A percentile compares a stretch with the other conserved stretches of the same genome.
These are phyloP conservation scores for Diutina rugosa DNA, from an alignment of 1,139 yeast species.

Conservation along the genomic window DNA sequence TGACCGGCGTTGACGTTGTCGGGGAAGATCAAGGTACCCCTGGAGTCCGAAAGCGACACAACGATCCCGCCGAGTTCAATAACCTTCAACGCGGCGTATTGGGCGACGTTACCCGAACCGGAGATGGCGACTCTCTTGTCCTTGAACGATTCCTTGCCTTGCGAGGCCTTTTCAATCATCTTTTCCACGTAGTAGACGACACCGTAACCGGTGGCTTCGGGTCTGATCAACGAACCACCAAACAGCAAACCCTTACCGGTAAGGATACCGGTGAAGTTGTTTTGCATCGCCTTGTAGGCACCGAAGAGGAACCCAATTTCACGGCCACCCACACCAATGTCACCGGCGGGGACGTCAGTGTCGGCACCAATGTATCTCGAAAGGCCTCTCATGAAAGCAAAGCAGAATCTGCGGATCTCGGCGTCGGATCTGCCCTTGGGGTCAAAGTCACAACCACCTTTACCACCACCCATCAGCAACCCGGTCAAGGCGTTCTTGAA, in stretches of 20 bases:
- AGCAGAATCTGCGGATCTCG: conserved; percentile 96
- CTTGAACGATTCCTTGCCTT: conserved; percentile 76
- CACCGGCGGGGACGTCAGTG: conserved; percentile 98
- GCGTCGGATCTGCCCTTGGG: conserved; percentile 88
- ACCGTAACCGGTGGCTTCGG: conserved; percentile 99
- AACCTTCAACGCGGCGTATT: conserved; percentile 94
- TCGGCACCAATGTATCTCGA: conserved; percentile 94
- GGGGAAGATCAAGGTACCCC: conserved; percentile 72
- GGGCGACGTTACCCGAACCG: conserved; percentile 98
- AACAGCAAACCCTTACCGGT: conserved; percentile 96
- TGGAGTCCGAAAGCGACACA: conserved; percentile 87
- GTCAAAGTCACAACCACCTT: conserved; percentile 97
- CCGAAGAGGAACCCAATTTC: conserved; percentile 92
- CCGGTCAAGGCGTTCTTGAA: conserved; percentile 98
- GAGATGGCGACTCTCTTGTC: conserved; percentile 95
- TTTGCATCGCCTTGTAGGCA: conserved; percentile 86
- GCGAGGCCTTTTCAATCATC: conserved; percentile 89
- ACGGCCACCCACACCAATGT: conserved; percentile 88
- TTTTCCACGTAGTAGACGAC: conserved; percentile 92
- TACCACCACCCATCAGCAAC: conserved; percentile 97
- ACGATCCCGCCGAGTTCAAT: conserved; percentile 95
- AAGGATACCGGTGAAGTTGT: conserved; percentile 92
- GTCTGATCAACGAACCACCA: conserved; percentile 99
- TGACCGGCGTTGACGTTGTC: conserved; percentile 77
- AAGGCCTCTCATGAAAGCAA: conserved; percentile 89